Evolutionary conservation across 768 basidiomycete genomes (phyloP).

Genomic region (Mrakia frigida): DNA sequence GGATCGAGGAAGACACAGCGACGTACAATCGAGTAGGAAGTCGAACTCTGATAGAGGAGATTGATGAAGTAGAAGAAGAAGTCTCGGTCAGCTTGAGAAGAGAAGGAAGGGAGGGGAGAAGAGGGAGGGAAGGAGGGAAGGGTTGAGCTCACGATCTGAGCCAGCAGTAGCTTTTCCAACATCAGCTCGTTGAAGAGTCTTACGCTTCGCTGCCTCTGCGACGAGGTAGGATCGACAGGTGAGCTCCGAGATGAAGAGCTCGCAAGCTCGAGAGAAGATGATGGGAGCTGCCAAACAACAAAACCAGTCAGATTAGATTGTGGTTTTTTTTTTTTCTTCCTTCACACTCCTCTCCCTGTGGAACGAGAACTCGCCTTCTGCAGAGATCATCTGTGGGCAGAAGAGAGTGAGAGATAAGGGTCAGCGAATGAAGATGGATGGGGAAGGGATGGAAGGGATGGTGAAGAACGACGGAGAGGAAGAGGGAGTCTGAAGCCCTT

Average conservation of each 20-base stretch:
- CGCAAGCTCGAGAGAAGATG: constrained; percentile 20
- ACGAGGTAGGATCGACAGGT: constrained; percentile 93
- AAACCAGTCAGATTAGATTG: neutral
- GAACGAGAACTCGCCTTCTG: constrained; percentile 72
- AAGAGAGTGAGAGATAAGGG: too few relatives aligned
- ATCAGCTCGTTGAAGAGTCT: constrained; percentile 88
- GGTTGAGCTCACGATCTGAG: constrained; percentile 56
- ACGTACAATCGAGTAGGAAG: neutral
- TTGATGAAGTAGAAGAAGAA: neutral
- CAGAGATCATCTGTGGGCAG: constrained; percentile 81
- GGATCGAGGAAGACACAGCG: neutral
- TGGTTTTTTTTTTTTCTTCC: neutral
- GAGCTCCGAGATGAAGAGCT: constrained; percentile 96
- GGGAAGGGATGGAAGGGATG: too few relatives aligned
- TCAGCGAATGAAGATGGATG: too few relatives aligned
- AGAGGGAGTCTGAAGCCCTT: too few relatives aligned
- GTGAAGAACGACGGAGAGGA: too few relatives aligned
- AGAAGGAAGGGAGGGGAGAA: neutral
- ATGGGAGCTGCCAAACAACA: constrained; percentile 24
- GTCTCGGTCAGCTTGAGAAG: neutral
- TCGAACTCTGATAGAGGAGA: neutral
- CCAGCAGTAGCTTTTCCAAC: constrained; percentile 88
- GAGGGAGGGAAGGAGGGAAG: neutral
- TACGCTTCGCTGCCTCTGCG: constrained; percentile 89
- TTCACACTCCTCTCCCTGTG: neutral